Percentiles rank a stretch among this genome's conserved stretches.
These are phyloP conservation scores for Aureobasidium sp. DNA, from an alignment of 2,329 filamentous ascomycete genomes.

Conservation along the genomic window DNA sequence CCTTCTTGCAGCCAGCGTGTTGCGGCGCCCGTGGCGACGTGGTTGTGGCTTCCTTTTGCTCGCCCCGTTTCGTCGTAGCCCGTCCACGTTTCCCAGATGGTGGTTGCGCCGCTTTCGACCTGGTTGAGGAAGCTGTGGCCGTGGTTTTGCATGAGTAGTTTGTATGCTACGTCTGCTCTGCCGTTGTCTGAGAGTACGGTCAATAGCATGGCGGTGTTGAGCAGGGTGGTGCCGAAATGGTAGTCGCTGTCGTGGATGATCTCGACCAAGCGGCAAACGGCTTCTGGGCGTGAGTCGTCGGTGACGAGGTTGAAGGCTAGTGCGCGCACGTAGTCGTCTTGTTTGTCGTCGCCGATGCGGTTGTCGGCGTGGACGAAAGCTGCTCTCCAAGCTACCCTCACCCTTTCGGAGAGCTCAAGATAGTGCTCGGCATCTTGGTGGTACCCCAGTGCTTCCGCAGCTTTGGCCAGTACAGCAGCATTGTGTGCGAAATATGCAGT, in stretches of 20 bases:
- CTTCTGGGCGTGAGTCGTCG: not conserved
- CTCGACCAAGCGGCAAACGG: not conserved
- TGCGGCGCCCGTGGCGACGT: not conserved
- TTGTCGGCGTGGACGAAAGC: not conserved
- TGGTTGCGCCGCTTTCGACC: constrained; percentile 8
- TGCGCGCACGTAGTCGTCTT: constrained; percentile 10
- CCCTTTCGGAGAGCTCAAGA: not conserved
- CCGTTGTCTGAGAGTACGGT: constrained; percentile 4
- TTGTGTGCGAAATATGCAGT: constrained; percentile 12
- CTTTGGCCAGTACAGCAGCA: not conserved
- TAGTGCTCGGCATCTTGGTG: constrained; percentile 6
- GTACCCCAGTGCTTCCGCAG: not conserved
- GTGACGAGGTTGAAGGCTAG: not conserved
- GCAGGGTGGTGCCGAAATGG: constrained; percentile 8
- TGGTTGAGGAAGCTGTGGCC: constrained; percentile 1
- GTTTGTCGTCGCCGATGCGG: constrained; percentile 10
- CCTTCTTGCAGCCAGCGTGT: constrained; percentile 14
- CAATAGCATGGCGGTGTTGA: constrained; percentile 10
- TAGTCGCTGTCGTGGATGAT: not conserved
- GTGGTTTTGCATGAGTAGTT: constrained; percentile 5
- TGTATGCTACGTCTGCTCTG: constrained; percentile 3
- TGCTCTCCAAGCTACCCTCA: not conserved
- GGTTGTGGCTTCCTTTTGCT: constrained; percentile 5
- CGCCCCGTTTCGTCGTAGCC: constrained; percentile 1
- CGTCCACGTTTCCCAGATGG: constrained; percentile 1